Base-by-base conservation (phyloP, 345 rosid species). In the Rhizophora mangle region DNA sequence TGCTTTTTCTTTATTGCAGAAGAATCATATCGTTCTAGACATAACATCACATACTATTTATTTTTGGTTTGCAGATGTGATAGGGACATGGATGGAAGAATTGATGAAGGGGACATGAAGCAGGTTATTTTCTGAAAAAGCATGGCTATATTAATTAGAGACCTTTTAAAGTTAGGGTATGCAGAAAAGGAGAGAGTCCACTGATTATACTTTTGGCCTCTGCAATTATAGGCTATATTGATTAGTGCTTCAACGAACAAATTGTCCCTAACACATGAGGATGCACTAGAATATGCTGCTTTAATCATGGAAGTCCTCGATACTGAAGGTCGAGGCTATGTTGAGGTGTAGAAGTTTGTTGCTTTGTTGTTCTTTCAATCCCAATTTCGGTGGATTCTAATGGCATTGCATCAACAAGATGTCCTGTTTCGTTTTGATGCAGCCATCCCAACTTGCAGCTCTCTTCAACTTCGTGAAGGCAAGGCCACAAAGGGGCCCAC, bases 21-120 rank as follows among this genome's bases (percentile, higher is more conserved):
- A 34, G 37, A 8, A 34, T 7, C 37, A 1, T 34, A 34, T 34
- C 8, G 37, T 8, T 34, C 9, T 34, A 34, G 37, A 9, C 37
- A 34, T 7, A 34, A 34, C 64, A 6, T 1, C n/a, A 32, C 0
- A 13, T 49, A 22, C 3, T n/a, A 67, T 13, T 0, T 32, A 1
- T 27, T 49, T 15, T 39, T 29, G 46, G 31, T 46, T 59, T 59
- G 29, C 83, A 86, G 87, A 46, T 82, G 82, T 57, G 86, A 86
- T 29, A 69, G 62, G 52, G 74, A 86, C 11, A 69, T 75, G 85
- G 86, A 86, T 63, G 90, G 88, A 74, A 71, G 72, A 72, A 64
- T 86, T 11, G 36, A 58, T 4, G 46, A 65, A 29, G 34, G 52
- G 52, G 86, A 86, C 52, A 19, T 86, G 0, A 84, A 75, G 47